Percentiles rank a stretch among this genome's conserved stretches.
Conservation (phyloP, 2,329 filamentous ascomycete species). For the Neonectria coccinea region DNA sequence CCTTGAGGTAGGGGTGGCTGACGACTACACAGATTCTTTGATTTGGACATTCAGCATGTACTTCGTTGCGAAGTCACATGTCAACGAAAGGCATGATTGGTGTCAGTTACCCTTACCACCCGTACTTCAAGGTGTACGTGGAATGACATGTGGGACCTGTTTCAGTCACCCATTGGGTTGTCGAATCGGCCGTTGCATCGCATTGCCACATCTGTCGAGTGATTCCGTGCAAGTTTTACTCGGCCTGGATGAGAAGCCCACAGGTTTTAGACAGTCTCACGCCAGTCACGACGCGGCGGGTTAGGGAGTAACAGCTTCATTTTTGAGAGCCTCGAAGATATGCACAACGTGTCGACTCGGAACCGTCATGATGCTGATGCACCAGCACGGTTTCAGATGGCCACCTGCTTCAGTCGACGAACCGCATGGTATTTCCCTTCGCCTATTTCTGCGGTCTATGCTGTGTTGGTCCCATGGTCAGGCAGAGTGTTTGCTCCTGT, state of each 20-base stretch:
- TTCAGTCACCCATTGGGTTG: background rate
- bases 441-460: slow-evolving; percentile 43
- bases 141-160: background rate
- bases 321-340: slow-evolving; percentile 30
- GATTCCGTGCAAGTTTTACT: background rate
- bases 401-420: slow-evolving; percentile 36
- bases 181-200: background rate
- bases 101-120: background rate
- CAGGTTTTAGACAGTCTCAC: background rate
- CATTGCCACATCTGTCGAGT: background rate
- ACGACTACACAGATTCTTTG: background rate
- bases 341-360: slow-evolving; percentile 38
- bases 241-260: background rate
- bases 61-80: background rate
- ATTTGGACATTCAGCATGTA: background rate
- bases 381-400: slow-evolving; percentile 30
- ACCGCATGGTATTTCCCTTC: slow-evolving; percentile 41
- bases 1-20: background rate
- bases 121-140: background rate
- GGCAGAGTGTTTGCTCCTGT: slow-evolving; percentile 41
- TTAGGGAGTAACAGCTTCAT: slow-evolving; percentile 13
- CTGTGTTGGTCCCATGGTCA: slow-evolving; percentile 39
- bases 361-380: slow-evolving; percentile 36
- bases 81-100: background rate
- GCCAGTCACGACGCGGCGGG: background rate